Evolutionary conservation across 2,329 filamentous ascomycete species (phyloP).

Genomic region (Magnaporthiopsis incrustans): DNA sequence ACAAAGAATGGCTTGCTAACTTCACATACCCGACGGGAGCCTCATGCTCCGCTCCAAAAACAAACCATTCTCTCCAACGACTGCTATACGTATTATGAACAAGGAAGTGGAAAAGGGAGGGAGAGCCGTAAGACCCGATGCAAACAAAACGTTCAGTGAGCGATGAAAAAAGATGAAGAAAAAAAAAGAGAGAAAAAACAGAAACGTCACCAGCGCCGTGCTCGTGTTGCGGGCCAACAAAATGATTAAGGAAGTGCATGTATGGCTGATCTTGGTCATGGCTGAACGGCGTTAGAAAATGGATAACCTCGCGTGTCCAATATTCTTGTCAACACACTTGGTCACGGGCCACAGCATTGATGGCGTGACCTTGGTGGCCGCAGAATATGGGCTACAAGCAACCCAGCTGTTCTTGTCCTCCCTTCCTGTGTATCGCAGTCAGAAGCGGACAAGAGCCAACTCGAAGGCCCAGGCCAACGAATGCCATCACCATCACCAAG

Average conservation of each 20-base stretch:
- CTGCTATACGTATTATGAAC: constrained; percentile 4
- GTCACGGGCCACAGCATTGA: too few species aligned
- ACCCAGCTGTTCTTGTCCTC: too few species aligned
- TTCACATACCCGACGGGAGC: not conserved
- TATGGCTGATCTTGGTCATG: too few species aligned
- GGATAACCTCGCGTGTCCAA: too few species aligned
- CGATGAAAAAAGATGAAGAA: not conserved
- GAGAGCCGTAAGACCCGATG: constrained; percentile 4
- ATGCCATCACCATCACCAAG: too few species aligned
- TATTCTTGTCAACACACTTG: too few species aligned
- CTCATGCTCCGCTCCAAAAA: not conserved
- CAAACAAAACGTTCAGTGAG: not conserved
- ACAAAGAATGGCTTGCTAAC: not conserved
- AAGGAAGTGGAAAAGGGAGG: constrained; percentile 4
- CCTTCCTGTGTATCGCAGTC: too few species aligned
- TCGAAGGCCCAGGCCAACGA: too few species aligned
- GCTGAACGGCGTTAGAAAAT: too few species aligned
- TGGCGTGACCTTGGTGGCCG: too few species aligned
- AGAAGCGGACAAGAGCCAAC: too few species aligned
- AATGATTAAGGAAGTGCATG: constrained; percentile 5
- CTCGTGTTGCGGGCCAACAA: constrained; percentile 3
- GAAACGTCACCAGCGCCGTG: not conserved
- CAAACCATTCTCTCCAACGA: constrained; percentile 2
- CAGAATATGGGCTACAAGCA: too few species aligned
- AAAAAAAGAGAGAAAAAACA: not conserved